A percentile compares a stretch with the other conserved stretches of the same genome.
phyloP scores from a whole-genome alignment of 129 eudicot genomes.

The Arctium lappa region DNA sequence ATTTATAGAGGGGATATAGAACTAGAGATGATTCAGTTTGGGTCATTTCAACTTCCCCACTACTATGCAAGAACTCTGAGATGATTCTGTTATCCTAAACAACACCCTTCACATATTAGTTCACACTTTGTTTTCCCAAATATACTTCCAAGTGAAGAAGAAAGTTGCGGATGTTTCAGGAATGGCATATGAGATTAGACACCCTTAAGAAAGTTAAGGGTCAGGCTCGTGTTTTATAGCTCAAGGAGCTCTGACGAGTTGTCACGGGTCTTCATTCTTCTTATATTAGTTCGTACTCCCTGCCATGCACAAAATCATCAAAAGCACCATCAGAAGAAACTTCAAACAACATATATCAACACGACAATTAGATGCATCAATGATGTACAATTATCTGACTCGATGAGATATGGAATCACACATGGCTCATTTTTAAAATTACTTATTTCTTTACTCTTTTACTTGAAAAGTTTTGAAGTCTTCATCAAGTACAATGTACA shows the following conservation, averaged over 20 bases:
- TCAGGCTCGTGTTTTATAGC: slow-evolving; percentile 33
- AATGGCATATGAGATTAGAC: slow-evolving; percentile 24
- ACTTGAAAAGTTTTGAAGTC: too few relatives aligned
- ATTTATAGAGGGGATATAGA: too few relatives aligned
- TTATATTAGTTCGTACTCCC: too few relatives aligned
- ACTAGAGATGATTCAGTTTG: slow-evolving; percentile 34
- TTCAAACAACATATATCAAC: too few relatives aligned
- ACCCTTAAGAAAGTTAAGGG: slow-evolving; percentile 36
- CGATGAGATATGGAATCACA: too few relatives aligned
- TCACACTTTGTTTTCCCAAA: slow-evolving; percentile 43
- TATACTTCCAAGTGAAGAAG: slow-evolving; percentile 41
- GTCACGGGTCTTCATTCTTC: background rate
- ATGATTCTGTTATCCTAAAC: slow-evolving; percentile 44
- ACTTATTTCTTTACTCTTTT: too few relatives aligned
- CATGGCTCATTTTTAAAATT: too few relatives aligned
- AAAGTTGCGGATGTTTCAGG: slow-evolving; percentile 41
- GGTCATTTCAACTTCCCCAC: slow-evolving; percentile 54
- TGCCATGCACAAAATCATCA: too few relatives aligned
- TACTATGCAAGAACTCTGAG: slow-evolving; percentile 60
- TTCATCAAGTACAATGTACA: too few relatives aligned
- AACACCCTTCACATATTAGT: slow-evolving; percentile 37
- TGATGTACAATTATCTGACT: too few relatives aligned
- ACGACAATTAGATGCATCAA: too few relatives aligned
- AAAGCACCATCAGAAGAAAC: too few relatives aligned
- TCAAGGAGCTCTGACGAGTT: slow-evolving; percentile 29